Conservation (phyloP, 352 stramenopile genomes). For the Blastocystis sp. region DNA sequence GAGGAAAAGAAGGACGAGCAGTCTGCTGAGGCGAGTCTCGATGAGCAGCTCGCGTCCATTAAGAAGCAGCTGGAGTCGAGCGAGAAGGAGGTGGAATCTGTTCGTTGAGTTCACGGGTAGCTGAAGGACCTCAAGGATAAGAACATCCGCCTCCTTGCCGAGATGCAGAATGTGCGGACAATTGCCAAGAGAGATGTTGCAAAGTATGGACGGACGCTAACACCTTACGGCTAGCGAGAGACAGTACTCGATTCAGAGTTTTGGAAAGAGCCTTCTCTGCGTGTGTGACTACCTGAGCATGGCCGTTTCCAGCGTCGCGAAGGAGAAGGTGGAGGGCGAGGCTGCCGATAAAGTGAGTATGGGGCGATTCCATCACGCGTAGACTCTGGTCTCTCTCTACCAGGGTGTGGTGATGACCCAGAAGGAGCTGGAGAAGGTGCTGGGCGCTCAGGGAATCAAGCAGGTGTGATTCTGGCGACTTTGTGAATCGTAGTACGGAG, state of each 20-base stretch:
- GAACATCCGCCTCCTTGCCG: conserved; percentile 66
- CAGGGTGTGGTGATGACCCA: conserved; percentile 64
- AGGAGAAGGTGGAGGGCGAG: conserved; percentile 55
- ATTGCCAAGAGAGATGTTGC: conserved; percentile 61
- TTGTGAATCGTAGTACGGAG: conserved; percentile 14
- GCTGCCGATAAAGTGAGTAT: conserved; percentile 22
- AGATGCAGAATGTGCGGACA: conserved; percentile 63
- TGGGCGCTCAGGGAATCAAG: conserved; percentile 41
- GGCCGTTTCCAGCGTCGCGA: conserved; percentile 35
- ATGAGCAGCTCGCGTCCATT: conserved; percentile 39
- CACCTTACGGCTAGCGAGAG: conserved; percentile 9
- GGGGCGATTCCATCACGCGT: background rate
- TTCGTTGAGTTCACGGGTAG: conserved; percentile 13
- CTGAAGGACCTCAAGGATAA: conserved; percentile 59
- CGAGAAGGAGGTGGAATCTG: conserved; percentile 25
- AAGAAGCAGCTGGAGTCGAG: conserved; percentile 45
- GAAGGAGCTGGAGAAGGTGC: conserved; percentile 61
- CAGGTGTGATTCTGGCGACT: background rate
- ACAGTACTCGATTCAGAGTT: conserved; percentile 50
- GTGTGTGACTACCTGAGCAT: conserved; percentile 57
- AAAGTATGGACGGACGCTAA: background rate
- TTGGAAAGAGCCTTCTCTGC: conserved; percentile 57
- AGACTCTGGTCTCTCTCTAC: conserved; percentile 49
- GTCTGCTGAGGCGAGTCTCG: conserved; percentile 13
- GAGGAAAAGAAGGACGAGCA: background rate